Conservation (phyloP, 2,329 filamentous ascomycete species). For the Gnomoniopsis smithogilvyi region DNA sequence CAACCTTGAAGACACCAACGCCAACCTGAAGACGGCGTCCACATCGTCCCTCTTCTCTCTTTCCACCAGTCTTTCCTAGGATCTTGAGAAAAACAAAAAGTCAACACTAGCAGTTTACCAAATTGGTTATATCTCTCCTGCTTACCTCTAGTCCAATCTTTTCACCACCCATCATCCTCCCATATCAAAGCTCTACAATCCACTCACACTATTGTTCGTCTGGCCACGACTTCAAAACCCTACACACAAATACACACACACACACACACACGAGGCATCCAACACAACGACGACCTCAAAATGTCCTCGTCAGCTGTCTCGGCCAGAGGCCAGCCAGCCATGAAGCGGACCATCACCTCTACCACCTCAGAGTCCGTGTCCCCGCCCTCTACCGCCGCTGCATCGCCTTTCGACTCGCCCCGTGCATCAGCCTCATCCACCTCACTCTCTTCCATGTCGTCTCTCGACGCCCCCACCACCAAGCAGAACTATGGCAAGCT, state of each 20-base stretch:
- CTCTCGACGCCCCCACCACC: slow-evolving; percentile 49
- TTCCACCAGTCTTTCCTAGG: too few relatives aligned
- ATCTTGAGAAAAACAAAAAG: too few relatives aligned
- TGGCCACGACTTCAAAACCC: too few relatives aligned
- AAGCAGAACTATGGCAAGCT: slow-evolving; percentile 58
- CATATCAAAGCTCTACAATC: too few relatives aligned
- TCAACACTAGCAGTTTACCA: too few relatives aligned
- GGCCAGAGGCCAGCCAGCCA: slow-evolving; percentile 37
- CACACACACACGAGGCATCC: background rate
- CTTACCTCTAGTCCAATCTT: too few relatives aligned
- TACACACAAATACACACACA: background rate
- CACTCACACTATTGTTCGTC: too few relatives aligned
- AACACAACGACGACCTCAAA: background rate
- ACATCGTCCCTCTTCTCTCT: too few relatives aligned
- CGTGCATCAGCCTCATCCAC: slow-evolving; percentile 73
- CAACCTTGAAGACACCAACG: too few relatives aligned
- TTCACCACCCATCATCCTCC: too few relatives aligned
- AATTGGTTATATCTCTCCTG: too few relatives aligned
- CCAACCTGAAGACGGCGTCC: too few relatives aligned
- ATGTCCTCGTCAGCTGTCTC: slow-evolving; percentile 45
- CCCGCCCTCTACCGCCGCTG: slow-evolving; percentile 52
- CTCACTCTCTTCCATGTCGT: slow-evolving; percentile 86
- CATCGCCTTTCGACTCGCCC: slow-evolving; percentile 59
- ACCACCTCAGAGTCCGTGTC: slow-evolving; percentile 40
- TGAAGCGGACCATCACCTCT: slow-evolving; percentile 46